Evolutionary conservation across 1,284 basidiomycete genomes (phyloP).

Genomic region (Exobasidium cylindrosporum): DNA sequence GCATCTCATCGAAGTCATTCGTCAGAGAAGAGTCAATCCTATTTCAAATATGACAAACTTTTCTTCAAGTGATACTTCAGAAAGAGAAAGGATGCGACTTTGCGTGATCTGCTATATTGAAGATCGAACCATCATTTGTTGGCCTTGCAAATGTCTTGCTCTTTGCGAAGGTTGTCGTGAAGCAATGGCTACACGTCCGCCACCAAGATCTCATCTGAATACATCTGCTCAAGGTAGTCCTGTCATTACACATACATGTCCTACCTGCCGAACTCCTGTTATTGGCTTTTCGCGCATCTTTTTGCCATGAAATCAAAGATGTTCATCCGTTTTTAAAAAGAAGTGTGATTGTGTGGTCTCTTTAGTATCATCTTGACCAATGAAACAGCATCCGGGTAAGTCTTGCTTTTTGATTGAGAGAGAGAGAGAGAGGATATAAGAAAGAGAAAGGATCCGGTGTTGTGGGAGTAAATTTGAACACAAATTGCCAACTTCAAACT

Average conservation of each 20-base stretch:
- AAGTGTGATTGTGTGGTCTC: too few species aligned
- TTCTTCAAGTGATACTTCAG: background rate
- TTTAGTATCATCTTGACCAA: too few species aligned
- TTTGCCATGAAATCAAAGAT: slow-evolving; percentile 7
- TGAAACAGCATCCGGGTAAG: too few species aligned
- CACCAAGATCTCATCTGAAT: slow-evolving; percentile 6
- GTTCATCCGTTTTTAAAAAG: too few species aligned
- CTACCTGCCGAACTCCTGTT: slow-evolving; percentile 14
- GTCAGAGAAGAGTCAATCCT: background rate
- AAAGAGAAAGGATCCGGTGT: too few species aligned
- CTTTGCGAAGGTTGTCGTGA: slow-evolving; percentile 48
- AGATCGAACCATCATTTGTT: slow-evolving; percentile 43
- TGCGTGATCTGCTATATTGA: slow-evolving; percentile 35
- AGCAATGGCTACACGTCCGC: slow-evolving; percentile 37
- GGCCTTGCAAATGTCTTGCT: slow-evolving; percentile 53
- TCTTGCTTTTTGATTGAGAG: too few species aligned
- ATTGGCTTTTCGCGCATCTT: slow-evolving; percentile 8
- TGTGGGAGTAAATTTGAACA: too few species aligned
- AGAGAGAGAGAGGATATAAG: too few species aligned
- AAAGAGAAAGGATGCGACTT: slow-evolving; percentile 23
- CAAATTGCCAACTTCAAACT: too few species aligned
- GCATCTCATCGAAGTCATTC: slow-evolving; percentile 6
- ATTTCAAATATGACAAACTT: background rate
- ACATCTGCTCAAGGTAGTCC: background rate
- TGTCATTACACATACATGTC: slow-evolving; percentile 10